Percentiles rank a stretch among this genome's conserved stretches.
These are phyloP conservation scores for Sarocladium brachiariae DNA, from an alignment of 2,329 filamentous ascomycete species.

Conservation along the genomic window DNA sequence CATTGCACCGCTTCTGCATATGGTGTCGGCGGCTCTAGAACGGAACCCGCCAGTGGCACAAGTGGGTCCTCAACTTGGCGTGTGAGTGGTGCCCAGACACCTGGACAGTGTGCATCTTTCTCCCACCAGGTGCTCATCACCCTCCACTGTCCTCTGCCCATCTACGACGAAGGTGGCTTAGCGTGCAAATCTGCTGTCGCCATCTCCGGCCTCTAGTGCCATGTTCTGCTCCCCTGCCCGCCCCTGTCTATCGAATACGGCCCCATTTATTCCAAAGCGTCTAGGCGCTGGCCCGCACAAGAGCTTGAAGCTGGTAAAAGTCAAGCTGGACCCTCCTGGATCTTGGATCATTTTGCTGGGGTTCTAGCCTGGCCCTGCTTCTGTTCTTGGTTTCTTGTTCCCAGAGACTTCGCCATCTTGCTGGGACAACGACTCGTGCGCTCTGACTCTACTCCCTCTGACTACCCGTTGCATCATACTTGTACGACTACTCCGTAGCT, in stretches of 20 bases:
- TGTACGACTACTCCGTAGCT: no score
- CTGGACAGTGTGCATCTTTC: no score
- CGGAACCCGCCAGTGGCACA: slow-evolving; percentile 2
- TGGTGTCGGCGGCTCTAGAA: background rate
- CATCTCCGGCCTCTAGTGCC: background rate
- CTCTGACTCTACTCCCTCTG: background rate
- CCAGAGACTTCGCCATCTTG: background rate
- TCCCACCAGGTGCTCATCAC: no score
- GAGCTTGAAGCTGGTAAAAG: background rate
- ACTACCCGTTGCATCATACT: no score
- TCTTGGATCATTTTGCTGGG: background rate
- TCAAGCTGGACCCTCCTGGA: background rate
- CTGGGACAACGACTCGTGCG: background rate
- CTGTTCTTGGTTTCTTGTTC: background rate
- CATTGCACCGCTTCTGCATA: background rate
- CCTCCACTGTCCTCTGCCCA: no score
- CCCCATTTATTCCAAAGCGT: background rate
- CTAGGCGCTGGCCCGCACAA: background rate
- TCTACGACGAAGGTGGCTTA: background rate
- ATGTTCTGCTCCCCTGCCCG: background rate
- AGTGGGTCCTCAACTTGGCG: background rate
- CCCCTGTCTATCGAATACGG: slow-evolving; percentile 6
- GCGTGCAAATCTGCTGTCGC: background rate
- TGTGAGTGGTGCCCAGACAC: slow-evolving; percentile 9
- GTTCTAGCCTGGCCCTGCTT: slow-evolving; percentile 1